Evolutionary conservation across 352 stramenopile genomes (phyloP), one percentile per base, ranked within the genome.

Genomic region (Globisporangium middletonii): DNA sequence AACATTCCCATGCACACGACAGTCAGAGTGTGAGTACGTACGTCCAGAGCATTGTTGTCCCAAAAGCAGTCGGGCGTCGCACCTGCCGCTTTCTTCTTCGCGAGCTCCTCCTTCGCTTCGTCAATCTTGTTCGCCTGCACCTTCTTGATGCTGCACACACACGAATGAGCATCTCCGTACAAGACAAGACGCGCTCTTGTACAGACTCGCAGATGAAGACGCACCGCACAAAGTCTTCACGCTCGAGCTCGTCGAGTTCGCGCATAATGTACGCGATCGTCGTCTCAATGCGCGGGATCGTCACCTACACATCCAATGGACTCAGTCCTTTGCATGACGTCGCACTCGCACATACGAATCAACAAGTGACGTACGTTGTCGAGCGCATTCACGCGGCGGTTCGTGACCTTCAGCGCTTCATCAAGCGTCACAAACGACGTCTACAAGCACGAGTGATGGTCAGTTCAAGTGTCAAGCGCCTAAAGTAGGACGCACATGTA

Each of bases 391-490:
- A 99, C 97, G 74, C 97, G 94, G 60, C 97, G 92, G 78, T 99
- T 99, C 23, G 97, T 99, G 46, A 99, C 88, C 75, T 98, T 98
- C 46, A 98, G 68, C 15, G 97, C 97, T 75, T 99, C 97, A 71
- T 99, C 97, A 55, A 99, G 86, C 30, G 97, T 99, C 37, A 99
- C 81, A 69, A 99, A 99, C 56, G 93, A 98, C 42, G 97, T 99
- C 86, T 99, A 79, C 89, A 63, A n/a, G 16, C 41, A 23, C 9
- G 41, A 23, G 41, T 46, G 15, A 46, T 46, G 13, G 53, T 47
- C 41, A 52, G 44, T 19, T 92, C 62, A 27, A 65, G 41, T 56
- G 63, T 44, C 16, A 41, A 37, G 37, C 26, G 12, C 3, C 11
- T 27, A 28, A 41, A 42, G 33, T 9, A 38, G 1, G 13, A 11